Evolutionary conservation across 1,139 yeast genomes (phyloP), one percentile per base, ranked within the genome.

Genomic region (Pichia sp.): DNA sequence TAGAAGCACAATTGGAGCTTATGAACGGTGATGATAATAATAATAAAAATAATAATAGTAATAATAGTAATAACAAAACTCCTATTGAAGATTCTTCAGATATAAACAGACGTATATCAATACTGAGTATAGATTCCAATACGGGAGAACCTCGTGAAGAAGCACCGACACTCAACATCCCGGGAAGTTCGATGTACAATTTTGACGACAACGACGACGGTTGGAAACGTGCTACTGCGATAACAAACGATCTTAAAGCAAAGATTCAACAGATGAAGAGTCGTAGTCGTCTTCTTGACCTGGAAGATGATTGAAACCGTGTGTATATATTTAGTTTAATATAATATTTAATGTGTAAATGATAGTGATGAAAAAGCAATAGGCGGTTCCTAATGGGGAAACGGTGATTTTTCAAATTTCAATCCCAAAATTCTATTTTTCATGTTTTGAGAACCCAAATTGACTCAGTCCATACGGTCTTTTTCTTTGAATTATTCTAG

Each of bases 221-320:
- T 60, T 90, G 96, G 96, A 80, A 79, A 62, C 78, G 93, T 49
- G 96, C 96, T 0, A 93, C 95, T 0, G 96, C 87, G 60, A 95
- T 89, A 16, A 90, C 97, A 1, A 80, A 82, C 18, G 95, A 87
- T 66, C 56, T 65, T 29, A 86, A 86, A 65, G 96, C 90, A 0
- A 73, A 96, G 59, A 90, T 91, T 48, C 96, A 88, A 67, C 84
- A 86, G 68, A 89, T 90, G 96, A 87, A 84, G 66, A 88, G 88
- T 18, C 74, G 82, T 52, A 72, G 83, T 3, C 67, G 81, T 56
- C 62, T 61, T 49, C 49, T 62, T 44, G 62, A 58, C 31, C 10
- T 44, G 29, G 41, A 36, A 13, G 52, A 47, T 25, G 53, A 52
- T 38, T 49, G 25, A 31, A 13, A 25, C 14, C 5, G n/a, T 44